These are phyloP conservation scores for Eimeria necatrix DNA, from an alignment of 169 alveolate species.

Conservation along the genomic window DNA sequence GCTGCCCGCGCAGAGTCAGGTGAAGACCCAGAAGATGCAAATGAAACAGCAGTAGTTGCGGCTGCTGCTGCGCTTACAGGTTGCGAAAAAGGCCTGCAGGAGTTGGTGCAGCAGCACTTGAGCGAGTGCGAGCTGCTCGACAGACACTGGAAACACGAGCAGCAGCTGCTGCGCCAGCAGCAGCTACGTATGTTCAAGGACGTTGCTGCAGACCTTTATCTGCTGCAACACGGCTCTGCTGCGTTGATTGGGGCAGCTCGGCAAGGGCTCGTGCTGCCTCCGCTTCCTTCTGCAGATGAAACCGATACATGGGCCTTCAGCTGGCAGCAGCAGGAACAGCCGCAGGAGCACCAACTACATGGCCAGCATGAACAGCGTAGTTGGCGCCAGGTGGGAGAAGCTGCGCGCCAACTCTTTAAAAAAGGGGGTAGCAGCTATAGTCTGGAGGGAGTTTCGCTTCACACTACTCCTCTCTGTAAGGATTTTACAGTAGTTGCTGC, in stretches of 20 bases:
- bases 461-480: not conserved
- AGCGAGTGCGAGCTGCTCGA: constrained; percentile 79
- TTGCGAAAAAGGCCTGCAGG: constrained; percentile 33
- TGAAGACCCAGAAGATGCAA: not conserved
- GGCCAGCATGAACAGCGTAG: not conserved
- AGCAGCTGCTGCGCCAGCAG: constrained; percentile 58
- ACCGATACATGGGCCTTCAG: constrained; percentile 56
- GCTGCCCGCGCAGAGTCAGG: not conserved
- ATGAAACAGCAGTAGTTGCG: not conserved
- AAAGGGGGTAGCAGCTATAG: constrained; percentile 8
- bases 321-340: constrained; percentile 55
- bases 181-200: constrained; percentile 73
- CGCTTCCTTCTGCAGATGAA: constrained; percentile 79
- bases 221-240: constrained; percentile 73
- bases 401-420: constrained; percentile 49
- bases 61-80: constrained; percentile 54
- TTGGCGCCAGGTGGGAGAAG: constrained; percentile 51
- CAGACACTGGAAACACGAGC: constrained; percentile 73
- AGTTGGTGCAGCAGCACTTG: constrained; percentile 77
- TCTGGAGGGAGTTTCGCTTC: not conserved
- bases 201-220: constrained; percentile 66
- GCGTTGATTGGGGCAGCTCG: constrained; percentile 58
- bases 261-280: constrained; percentile 65
- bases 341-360: constrained; percentile 43
- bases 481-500: not conserved